Conservation (phyloP, 176 grass and related monocot genomes). For the Microstegium vimineum region DNA sequence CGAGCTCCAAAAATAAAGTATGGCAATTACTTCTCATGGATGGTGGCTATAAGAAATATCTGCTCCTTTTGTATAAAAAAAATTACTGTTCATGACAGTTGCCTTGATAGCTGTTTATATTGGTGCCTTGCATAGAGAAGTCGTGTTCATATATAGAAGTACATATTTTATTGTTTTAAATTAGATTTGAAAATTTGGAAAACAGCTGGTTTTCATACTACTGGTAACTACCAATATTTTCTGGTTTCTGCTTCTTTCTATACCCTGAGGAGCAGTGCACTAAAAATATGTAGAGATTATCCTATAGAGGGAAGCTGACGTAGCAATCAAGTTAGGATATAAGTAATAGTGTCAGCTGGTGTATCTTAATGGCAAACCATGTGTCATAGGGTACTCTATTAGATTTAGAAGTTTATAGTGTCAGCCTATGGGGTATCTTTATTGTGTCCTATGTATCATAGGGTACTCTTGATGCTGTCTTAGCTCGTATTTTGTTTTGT, state of each 20-base stretch:
- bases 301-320: not conserved
- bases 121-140: not conserved
- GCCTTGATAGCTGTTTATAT: not conserved
- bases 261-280: not conserved
- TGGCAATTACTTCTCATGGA: not conserved
- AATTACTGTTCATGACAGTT: not conserved
- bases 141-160: not conserved
- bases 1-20: too few relatives aligned
- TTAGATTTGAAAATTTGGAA: not conserved
- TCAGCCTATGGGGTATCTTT: not conserved
- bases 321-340: not conserved
- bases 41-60: not conserved
- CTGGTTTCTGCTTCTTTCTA: not conserved
- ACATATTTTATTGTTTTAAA: not conserved
- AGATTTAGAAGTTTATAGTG: too few relatives aligned
- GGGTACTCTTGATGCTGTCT: not conserved
- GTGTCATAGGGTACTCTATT: not conserved
- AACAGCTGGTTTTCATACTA: not conserved
- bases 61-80: not conserved
- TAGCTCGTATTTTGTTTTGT: not conserved
- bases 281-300: not conserved
- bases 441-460: not conserved
- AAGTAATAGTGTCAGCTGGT: not conserved
- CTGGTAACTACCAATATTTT: not conserved
- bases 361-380: slow-evolving; percentile 3